phyloP scores from a whole-genome alignment of 805 yeast species.

The Barnettozyma vustinii region DNA sequence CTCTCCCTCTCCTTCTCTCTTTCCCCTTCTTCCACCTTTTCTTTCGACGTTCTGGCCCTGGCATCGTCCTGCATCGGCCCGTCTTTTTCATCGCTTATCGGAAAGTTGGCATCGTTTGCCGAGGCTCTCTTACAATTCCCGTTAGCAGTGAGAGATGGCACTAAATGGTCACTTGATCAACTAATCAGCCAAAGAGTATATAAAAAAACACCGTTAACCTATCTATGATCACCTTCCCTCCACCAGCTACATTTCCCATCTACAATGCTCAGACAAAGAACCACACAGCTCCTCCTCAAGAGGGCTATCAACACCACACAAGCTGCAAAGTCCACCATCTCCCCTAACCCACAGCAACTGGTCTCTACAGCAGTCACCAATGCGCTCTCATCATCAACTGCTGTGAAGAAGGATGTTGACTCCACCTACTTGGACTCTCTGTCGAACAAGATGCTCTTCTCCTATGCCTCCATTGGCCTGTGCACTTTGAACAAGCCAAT shows the following conservation, averaged over 20 bases:
- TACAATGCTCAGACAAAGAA: slow-evolving; percentile 1
- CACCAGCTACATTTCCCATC: neutral
- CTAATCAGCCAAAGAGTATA: neutral
- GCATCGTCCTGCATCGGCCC: neutral
- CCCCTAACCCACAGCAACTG: neutral
- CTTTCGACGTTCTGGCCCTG: neutral
- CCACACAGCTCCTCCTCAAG: slow-evolving; percentile 2
- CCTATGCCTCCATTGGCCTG: slow-evolving; percentile 62
- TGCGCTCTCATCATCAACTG: neutral
- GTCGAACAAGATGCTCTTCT: slow-evolving; percentile 49
- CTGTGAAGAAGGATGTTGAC: slow-evolving; percentile 9
- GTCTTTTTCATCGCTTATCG: neutral
- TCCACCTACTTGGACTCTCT: slow-evolving; percentile 46
- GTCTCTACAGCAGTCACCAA: neutral
- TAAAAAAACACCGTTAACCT: too few relatives aligned
- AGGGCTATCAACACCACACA: slow-evolving; percentile 19
- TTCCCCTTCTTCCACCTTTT: too few relatives aligned
- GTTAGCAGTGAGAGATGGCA: slow-evolving; percentile 1
- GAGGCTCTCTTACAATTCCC: slow-evolving; percentile 7
- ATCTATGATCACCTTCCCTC: neutral
- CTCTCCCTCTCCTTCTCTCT: too few relatives aligned
- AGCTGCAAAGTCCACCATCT: slow-evolving; percentile 5
- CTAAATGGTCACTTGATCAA: neutral
- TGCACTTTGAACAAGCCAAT: slow-evolving; percentile 63
- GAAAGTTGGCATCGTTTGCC: slow-evolving; percentile 1